Evolutionary conservation across 257 asterid genomes (phyloP), one percentile per base, ranked within the genome.

Genomic region (Cinchona pubescens): DNA sequence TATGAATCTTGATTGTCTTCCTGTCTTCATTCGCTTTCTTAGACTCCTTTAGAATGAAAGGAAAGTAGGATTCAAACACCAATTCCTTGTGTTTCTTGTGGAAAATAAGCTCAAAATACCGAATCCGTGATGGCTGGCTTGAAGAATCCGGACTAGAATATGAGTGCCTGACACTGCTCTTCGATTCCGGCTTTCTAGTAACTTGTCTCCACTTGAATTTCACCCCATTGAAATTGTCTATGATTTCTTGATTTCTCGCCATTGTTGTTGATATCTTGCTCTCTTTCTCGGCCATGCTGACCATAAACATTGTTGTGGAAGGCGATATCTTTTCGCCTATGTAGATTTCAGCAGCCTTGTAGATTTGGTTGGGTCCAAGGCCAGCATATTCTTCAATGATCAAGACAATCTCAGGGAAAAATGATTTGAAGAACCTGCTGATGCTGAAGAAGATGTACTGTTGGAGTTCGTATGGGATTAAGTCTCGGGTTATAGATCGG

Each of bases 311-410:
- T 59, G 72, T 38, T 1, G 83, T 76, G 30, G 78, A 23, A 70
- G 85, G 81, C 0, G 87, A 79, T 27, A 81, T 73, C 72, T 74
- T 82, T 19, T 78, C 71, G 51, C 88, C 91, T 2, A 87, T 56
- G 70, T 87, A 87, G 69, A 45, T 60, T n/a, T 83, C 85, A 12
- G 86, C 87, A 1, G 87, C 89, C 63, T 74, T 71, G 78, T 81
- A 85, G 10, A 87, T 82, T 72, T 87, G 86, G 25, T 85, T 84
- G 55, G 56, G 65, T 12, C 77, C 81, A 1, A 87, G 81, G 60
- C 90, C 90, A 23, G 75, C 82, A 3, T 40, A 59, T 79, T 85
- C 88, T 66, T 87, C 85, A 12, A 87, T 75, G 60, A 82, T 73
- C 78, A 84, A 55, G 6, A 81, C 80, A 11, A 81, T 74, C 25